These are phyloP conservation scores for Saccharomyces hybrid DNA, from an alignment of 1,139 yeast genomes.

Conservation along the genomic window DNA sequence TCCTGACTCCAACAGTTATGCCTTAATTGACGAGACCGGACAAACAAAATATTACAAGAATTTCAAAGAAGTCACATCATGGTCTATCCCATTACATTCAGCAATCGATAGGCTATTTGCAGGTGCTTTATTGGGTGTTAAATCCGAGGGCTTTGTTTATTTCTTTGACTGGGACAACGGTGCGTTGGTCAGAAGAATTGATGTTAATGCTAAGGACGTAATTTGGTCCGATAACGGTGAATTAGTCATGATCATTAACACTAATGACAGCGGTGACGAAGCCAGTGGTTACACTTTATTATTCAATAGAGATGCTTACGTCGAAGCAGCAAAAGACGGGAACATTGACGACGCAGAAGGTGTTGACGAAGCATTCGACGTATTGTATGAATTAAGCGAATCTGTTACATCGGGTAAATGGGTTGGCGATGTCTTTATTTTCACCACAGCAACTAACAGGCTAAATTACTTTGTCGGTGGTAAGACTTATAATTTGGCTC, in stretches of 20 bases:
- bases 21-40: slow-evolving; percentile 64
- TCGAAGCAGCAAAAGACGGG: slow-evolving; percentile 52
- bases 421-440: slow-evolving; percentile 94
- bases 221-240: slow-evolving; percentile 95
- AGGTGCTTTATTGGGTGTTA: slow-evolving; percentile 79
- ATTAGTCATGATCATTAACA: slow-evolving; percentile 66
- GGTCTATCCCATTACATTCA: slow-evolving; percentile 58
- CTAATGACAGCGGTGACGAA: slow-evolving; percentile 25
- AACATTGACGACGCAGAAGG: slow-evolving; percentile 74
- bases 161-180: slow-evolving; percentile 95
- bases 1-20: slow-evolving; percentile 80
- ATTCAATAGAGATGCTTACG: slow-evolving; percentile 60
- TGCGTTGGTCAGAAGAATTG: slow-evolving; percentile 71
- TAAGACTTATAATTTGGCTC: slow-evolving; percentile 83
- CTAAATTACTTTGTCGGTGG: slow-evolving; percentile 94
- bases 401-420: slow-evolving; percentile 82
- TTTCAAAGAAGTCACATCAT: slow-evolving; percentile 66
- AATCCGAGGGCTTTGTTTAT: slow-evolving; percentile 67
- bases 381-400: slow-evolving; percentile 74
- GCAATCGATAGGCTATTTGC: slow-evolving; percentile 77
- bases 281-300: slow-evolving; percentile 65
- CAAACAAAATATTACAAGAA: slow-evolving; percentile 68
- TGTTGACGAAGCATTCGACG: slow-evolving; percentile 78
- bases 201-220: slow-evolving; percentile 74
- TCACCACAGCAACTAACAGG: slow-evolving; percentile 78